Conservation (phyloP, 116 monocot species). For the Zostera marina region DNA sequence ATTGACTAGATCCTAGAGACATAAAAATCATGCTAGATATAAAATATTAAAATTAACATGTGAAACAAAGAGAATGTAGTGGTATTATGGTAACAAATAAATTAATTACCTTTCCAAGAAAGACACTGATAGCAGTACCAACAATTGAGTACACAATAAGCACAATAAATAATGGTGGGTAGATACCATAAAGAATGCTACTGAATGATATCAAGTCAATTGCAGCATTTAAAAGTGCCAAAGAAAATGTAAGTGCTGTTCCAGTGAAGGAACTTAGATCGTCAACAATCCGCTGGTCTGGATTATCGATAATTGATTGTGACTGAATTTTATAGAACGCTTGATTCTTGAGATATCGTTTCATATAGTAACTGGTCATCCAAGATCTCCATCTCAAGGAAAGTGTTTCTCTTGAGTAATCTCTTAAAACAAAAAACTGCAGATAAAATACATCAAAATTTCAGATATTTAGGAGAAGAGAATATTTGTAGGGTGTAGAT, state of each 20-base stretch:
- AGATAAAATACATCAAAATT: slow-evolving; percentile 12
- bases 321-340: slow-evolving; percentile 97
- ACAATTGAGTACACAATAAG: slow-evolving; percentile 93
- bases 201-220: slow-evolving; percentile 97
- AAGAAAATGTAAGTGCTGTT: slow-evolving; percentile 85
- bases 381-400: slow-evolving; percentile 96
- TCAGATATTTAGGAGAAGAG: too few relatives aligned
- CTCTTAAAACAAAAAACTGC: slow-evolving; percentile 90
- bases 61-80: background rate
- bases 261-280: slow-evolving; percentile 91
- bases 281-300: slow-evolving; percentile 95
- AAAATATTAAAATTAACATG: background rate
- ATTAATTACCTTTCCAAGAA: slow-evolving; percentile 82
- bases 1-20: slow-evolving; percentile 64
- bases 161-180: slow-evolving; percentile 89
- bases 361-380: slow-evolving; percentile 99
- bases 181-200: slow-evolving; percentile 86
- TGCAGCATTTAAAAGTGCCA: slow-evolving; percentile 81
- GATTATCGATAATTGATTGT: slow-evolving; percentile 94
- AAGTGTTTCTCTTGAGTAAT: slow-evolving; percentile 90
- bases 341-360: slow-evolving; percentile 69
- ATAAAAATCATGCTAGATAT: background rate
- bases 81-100: background rate
- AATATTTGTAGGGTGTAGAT: too few relatives aligned
- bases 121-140: slow-evolving; percentile 78